phyloP scores from a whole-genome alignment of 2,329 filamentous ascomycete genomes.

The Stagonosporopsis chrysanthemi region DNA sequence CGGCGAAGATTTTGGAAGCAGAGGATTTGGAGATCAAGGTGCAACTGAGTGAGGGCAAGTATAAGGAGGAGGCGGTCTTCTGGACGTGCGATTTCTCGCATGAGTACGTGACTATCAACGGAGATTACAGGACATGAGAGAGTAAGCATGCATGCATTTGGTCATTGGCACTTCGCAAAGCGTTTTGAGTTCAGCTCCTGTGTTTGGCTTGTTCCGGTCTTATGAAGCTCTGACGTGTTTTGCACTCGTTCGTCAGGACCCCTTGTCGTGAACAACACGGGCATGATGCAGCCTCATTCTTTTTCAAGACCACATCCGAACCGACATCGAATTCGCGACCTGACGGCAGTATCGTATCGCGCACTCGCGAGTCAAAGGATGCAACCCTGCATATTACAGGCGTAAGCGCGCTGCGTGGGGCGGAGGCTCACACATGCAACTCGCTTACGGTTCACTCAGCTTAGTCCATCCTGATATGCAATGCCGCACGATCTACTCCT shows the following conservation, averaged over 20 bases:
- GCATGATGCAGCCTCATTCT: background rate
- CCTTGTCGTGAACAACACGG: no score
- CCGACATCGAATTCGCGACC: background rate
- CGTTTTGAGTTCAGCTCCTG: background rate
- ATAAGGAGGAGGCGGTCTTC: constrained; percentile 71
- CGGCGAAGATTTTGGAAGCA: constrained; percentile 77
- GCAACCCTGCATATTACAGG: background rate
- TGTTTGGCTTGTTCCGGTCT: background rate
- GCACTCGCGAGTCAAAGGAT: background rate
- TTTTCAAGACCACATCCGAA: background rate
- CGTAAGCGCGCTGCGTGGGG: background rate
- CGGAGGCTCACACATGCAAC: background rate
- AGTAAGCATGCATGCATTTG: background rate
- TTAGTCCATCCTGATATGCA: background rate
- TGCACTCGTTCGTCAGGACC: background rate
- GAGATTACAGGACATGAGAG: constrained; percentile 65
- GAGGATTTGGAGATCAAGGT: constrained; percentile 82
- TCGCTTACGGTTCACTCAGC: background rate
- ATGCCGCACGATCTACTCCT: background rate
- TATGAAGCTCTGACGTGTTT: background rate
- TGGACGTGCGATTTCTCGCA: constrained; percentile 91
- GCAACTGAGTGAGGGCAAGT: constrained; percentile 68
- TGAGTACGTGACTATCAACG: constrained; percentile 78
- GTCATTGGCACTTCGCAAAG: background rate
- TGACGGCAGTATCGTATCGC: background rate